These are phyloP conservation scores for Pythium sp. DNA, from an alignment of 352 stramenopile genomes.

Conservation along the genomic window DNA sequence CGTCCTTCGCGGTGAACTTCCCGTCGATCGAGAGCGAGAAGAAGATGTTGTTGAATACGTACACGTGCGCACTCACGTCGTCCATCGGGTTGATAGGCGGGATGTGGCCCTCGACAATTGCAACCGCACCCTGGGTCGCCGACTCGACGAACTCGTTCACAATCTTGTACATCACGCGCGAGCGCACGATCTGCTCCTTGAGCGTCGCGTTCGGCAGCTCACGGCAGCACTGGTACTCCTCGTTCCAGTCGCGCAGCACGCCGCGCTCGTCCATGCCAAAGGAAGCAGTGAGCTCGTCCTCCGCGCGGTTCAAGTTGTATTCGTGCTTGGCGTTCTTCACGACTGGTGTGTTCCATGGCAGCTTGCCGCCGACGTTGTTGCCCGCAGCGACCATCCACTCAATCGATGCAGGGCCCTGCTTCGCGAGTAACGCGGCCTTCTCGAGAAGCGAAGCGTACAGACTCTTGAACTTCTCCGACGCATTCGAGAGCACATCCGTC, in stretches of 20 bases:
- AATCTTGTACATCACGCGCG: constrained; percentile 94
- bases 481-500: constrained; percentile 69
- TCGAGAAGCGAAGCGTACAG: constrained; percentile 74
- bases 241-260: constrained; percentile 95
- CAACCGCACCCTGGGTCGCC: constrained; percentile 82
- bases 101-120: constrained; percentile 94
- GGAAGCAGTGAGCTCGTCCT: constrained; percentile 87
- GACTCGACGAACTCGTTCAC: constrained; percentile 95
- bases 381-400: constrained; percentile 84
- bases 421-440: constrained; percentile 71
- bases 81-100: constrained; percentile 96
- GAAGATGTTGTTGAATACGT: constrained; percentile 98
- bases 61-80: constrained; percentile 90
- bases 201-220: constrained; percentile 77
- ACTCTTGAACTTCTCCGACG: constrained; percentile 70
- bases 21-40: constrained; percentile 92
- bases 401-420: constrained; percentile 78
- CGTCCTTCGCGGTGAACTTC: constrained; percentile 60
- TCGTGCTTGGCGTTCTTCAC: constrained; percentile 38
- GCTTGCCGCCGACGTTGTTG: constrained; percentile 68
- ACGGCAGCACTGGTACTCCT: constrained; percentile 93
- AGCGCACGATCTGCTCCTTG: constrained; percentile 90
- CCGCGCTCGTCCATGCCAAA: constrained; percentile 93
- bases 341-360: constrained; percentile 76
- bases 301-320: constrained; percentile 82